Conservation (phyloP, 179 eudicot species). For the Gypsophila paniculata region DNA sequence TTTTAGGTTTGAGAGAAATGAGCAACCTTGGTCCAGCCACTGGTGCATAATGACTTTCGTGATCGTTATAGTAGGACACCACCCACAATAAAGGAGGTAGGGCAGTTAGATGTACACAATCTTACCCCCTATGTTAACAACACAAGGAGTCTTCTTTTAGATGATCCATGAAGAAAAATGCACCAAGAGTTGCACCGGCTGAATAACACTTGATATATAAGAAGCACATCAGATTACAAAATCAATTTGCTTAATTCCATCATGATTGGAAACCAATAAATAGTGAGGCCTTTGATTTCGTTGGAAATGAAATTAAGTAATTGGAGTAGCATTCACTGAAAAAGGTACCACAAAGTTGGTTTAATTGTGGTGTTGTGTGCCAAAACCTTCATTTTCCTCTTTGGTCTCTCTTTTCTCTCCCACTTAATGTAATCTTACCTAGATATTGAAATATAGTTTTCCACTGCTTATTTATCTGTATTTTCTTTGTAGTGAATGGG, state of each 20-base stretch:
- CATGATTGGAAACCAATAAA: too few relatives aligned
- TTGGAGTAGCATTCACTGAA: too few relatives aligned
- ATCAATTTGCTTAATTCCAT: too few relatives aligned
- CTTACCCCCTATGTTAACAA: not conserved
- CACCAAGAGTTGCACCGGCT: too few relatives aligned
- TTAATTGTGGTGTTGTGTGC: conserved; percentile 9
- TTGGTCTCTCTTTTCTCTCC: not conserved
- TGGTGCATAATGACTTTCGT: not conserved
- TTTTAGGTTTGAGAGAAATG: not conserved
- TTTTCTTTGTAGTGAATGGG: conserved; percentile 80
- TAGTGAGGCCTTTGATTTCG: too few relatives aligned
- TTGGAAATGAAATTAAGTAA: too few relatives aligned
- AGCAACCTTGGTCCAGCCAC: not conserved
- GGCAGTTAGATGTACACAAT: not conserved
- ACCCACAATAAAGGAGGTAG: not conserved
- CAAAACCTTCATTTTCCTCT: not conserved
- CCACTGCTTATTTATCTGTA: not conserved
- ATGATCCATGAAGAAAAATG: too few relatives aligned
- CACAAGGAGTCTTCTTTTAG: not conserved
- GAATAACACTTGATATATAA: too few relatives aligned
- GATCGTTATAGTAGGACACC: too few relatives aligned
- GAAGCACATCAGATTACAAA: too few relatives aligned
- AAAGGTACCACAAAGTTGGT: not conserved
- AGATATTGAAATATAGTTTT: not conserved
- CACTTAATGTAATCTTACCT: not conserved